These are phyloP conservation scores for Blumeria graminis DNA, from an alignment of 2,329 filamentous ascomycete genomes.

Conservation along the genomic window DNA sequence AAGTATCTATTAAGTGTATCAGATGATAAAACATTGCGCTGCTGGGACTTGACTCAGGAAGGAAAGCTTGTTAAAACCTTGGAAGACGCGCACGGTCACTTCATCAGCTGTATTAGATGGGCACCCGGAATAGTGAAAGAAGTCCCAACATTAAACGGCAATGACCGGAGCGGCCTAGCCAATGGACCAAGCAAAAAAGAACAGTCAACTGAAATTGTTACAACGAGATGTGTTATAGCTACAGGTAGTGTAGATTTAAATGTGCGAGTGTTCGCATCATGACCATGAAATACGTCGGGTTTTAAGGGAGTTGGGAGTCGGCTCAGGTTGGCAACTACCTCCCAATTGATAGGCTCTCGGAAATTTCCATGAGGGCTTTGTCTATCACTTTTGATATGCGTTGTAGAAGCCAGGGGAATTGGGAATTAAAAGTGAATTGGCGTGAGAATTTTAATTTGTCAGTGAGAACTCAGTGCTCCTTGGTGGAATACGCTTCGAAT, in stretches of 20 bases:
- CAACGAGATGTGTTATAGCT: slow-evolving; percentile 65
- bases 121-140: slow-evolving; percentile 52
- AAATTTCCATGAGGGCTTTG: too few relatives aligned
- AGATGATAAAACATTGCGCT: slow-evolving; percentile 79
- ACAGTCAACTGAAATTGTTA: slow-evolving; percentile 23
- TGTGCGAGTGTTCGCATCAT: slow-evolving; percentile 49
- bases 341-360: too few relatives aligned
- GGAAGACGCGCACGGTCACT: slow-evolving; percentile 54
- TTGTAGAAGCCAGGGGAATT: too few relatives aligned
- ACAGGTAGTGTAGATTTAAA: slow-evolving; percentile 68
- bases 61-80: slow-evolving; percentile 72
- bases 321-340: neutral
- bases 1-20: slow-evolving; percentile 70
- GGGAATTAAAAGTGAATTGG: too few relatives aligned
- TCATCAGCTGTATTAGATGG: slow-evolving; percentile 72
- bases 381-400: too few relatives aligned
- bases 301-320: slow-evolving; percentile 9
- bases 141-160: slow-evolving; percentile 17
- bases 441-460: too few relatives aligned
- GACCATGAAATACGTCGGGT: slow-evolving; percentile 5
- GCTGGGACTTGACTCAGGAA: slow-evolving; percentile 83
- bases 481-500: too few relatives aligned
- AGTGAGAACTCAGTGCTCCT: too few relatives aligned
- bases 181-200: slow-evolving; percentile 25
- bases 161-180: slow-evolving; percentile 20